Evolutionary conservation across 2,329 filamentous ascomycete genomes (phyloP).

Genomic region (Talaromyces sp.): DNA sequence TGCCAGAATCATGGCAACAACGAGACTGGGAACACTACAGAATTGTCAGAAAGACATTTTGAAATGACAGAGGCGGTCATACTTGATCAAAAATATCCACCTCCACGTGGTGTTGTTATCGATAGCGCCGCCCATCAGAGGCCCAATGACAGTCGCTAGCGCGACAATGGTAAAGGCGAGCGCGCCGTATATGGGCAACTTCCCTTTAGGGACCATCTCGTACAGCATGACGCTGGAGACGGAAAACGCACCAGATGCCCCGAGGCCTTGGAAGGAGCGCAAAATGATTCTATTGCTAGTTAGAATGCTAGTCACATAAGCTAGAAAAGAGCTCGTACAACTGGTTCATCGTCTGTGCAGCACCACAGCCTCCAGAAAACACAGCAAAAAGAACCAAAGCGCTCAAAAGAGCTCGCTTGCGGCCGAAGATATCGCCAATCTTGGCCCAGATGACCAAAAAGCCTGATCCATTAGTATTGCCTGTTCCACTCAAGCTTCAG

Average conservation of each 20-base stretch:
- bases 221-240: conserved; percentile 23
- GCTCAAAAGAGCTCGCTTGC: conserved; percentile 19
- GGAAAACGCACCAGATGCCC: conserved; percentile 20
- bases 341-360: conserved; percentile 23
- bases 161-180: conserved; percentile 19
- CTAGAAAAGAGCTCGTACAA: conserved; percentile 15
- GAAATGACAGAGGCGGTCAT: background rate
- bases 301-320: background rate
- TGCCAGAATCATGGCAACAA: background rate
- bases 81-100: conserved; percentile 18
- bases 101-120: conserved; percentile 17
- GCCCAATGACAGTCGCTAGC: conserved; percentile 17
- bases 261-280: conserved; percentile 13
- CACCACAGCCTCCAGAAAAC: conserved; percentile 28
- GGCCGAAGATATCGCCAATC: conserved; percentile 26
- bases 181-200: conserved; percentile 18
- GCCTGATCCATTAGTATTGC: conserved; percentile 10
- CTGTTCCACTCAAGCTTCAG: background rate
- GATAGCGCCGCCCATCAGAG: conserved; percentile 20
- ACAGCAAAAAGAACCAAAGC: conserved; percentile 23
- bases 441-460: conserved; percentile 28
- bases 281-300: conserved; percentile 19
- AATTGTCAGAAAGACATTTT: background rate
- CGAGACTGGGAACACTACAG: background rate
- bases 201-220: conserved; percentile 22